These are phyloP conservation scores for Pseudoscleropodium purum DNA, from an alignment of 225 moss, liverwort and hornwort genomes.

Conservation along the genomic window DNA sequence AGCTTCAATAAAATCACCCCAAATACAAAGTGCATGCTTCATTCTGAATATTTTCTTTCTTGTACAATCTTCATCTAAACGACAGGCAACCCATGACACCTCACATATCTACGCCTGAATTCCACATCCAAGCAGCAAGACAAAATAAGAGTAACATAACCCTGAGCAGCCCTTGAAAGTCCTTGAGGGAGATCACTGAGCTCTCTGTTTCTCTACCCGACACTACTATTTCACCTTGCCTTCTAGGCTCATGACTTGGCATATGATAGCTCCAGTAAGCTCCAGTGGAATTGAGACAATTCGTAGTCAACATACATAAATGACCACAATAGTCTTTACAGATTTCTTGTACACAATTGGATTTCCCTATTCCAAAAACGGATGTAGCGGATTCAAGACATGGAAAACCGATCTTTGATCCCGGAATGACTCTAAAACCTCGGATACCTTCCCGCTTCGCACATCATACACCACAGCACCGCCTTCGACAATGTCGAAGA, in stretches of 20 bases:
- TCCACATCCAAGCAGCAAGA: background rate
- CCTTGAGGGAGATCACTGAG: background rate
- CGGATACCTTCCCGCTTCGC: background rate
- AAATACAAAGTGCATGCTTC: background rate
- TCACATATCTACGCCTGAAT: background rate
- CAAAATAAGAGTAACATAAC: background rate
- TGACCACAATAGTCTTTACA: background rate
- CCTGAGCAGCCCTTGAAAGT: background rate
- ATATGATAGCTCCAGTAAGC: background rate
- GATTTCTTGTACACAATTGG: background rate
- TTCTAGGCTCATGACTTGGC: background rate
- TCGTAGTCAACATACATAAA: background rate
- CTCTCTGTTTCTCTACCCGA: background rate
- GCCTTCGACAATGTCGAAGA: background rate
- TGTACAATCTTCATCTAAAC: background rate
- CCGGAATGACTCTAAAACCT: background rate
- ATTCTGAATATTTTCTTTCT: background rate
- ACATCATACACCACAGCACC: background rate
- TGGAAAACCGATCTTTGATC: background rate
- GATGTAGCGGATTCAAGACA: background rate
- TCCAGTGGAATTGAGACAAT: background rate
- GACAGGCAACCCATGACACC: background rate
- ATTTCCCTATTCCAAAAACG: background rate
- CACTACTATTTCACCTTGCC: background rate
- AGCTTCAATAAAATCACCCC: background rate